Percentiles rank a stretch among this genome's conserved stretches.
These are phyloP conservation scores for Thalassiosira profunda DNA, from an alignment of 108 stramenopile species.

Conservation along the genomic window DNA sequence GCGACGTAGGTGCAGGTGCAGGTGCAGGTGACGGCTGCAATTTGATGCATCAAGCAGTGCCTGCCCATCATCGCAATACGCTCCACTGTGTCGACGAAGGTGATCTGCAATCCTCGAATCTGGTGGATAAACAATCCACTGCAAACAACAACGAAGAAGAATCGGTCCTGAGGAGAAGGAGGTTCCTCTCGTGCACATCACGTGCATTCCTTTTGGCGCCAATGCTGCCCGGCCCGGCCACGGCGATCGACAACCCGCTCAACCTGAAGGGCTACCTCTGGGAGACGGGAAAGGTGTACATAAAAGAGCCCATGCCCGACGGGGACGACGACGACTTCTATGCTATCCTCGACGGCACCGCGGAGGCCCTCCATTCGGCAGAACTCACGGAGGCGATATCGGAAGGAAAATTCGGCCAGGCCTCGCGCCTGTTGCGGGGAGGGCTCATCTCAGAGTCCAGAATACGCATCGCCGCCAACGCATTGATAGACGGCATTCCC, in stretches of 20 bases:
- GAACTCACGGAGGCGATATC: neutral
- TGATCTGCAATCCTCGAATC: too few relatives aligned
- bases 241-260: constrained; percentile 18
- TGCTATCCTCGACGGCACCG: neutral
- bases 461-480: constrained; percentile 3
- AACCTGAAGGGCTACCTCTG: constrained; percentile 14
- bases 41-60: too few relatives aligned
- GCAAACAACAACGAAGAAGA: too few relatives aligned
- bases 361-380: constrained; percentile 5
- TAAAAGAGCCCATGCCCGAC: neutral
- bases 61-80: too few relatives aligned
- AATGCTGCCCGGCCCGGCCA: too few relatives aligned
- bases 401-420: neutral
- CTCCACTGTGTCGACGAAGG: too few relatives aligned
- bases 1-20: too few relatives aligned
- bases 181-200: too few relatives aligned
- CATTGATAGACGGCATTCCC: constrained; percentile 6
- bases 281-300: constrained; percentile 10
- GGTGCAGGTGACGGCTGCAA: too few relatives aligned
- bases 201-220: too few relatives aligned
- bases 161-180: too few relatives aligned
- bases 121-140: too few relatives aligned
- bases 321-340: constrained; percentile 1
- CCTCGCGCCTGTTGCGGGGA: constrained; percentile 1
- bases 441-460: constrained; percentile 2